Evolutionary conservation across 148 eudicot species (phyloP).

Genomic region (Rhododendron kiyosumense): DNA sequence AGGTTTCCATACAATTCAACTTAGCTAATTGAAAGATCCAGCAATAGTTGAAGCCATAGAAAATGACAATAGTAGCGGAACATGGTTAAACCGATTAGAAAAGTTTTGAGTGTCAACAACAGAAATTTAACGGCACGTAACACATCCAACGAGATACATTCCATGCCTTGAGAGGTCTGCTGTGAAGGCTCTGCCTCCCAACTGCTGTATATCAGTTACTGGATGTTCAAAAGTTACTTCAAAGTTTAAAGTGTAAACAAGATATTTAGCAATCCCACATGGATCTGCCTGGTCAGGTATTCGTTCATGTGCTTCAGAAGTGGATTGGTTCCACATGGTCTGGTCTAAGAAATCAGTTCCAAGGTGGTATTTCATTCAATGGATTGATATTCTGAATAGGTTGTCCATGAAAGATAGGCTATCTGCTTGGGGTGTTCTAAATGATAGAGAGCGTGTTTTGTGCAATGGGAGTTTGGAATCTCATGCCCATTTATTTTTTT

Average conservation of each 20-base stretch:
- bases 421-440: too few species aligned
- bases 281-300: too few species aligned
- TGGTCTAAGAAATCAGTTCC: too few species aligned
- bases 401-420: too few species aligned
- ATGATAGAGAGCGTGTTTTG: too few species aligned
- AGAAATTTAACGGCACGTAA: neutral
- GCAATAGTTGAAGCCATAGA: neutral
- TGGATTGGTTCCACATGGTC: too few species aligned
- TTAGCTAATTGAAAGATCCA: neutral
- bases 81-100: neutral
- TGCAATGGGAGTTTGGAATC: too few species aligned
- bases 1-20: neutral
- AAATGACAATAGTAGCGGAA: neutral
- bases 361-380: too few species aligned
- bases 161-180: neutral
- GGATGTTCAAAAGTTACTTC: neutral
- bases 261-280: neutral
- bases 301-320: too few species aligned
- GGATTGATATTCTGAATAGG: too few species aligned
- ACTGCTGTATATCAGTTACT: neutral
- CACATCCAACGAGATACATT: neutral
- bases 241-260: neutral
- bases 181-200: neutral
- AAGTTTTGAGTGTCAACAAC: neutral
- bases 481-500: too few species aligned